Evolutionary conservation across 306 rosid species (phyloP), one percentile per base, ranked within the genome.

Genomic region (Fragaria iinumae): DNA sequence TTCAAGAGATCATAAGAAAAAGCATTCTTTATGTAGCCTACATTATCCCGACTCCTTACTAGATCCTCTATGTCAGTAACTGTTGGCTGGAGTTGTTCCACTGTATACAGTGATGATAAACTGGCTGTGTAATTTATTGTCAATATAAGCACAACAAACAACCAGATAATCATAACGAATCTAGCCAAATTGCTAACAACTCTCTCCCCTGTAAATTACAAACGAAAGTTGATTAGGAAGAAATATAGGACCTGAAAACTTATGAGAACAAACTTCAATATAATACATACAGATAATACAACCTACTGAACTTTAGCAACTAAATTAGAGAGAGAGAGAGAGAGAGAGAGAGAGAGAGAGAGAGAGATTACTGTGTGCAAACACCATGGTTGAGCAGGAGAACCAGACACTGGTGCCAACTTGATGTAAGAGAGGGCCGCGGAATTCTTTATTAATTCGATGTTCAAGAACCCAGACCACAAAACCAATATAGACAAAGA

Each of bases 81-180:
- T 16, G 55, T 50, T 50, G 55, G 55, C 55, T 50, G 55, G 55
- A 50, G 55, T 50, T 50, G 55, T 50, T 50, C 55, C 0, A 50
- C 20, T 16, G 55, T 50, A 50, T 50, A 50, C 55, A 50, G 21
- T 50, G 55, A 50, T 0, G 96, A 77, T 18, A 90, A 75, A 78
- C 91, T 92, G 0, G 91, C 91, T 13, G 90, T 91, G 76, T 90
- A 91, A 48, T 95, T 90, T 78, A 87, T 91, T 63, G 86, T 84
- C 67, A 92, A 59, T 68, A 87, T 80, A 45, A 87, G 80, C 77
- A 90, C 89, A 82, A 90, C 90, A 73, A 90, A 86, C 39, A 79
- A 78, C 96, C 97, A 92, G 56, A 92, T 47, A 1, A 78, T 77
- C 72, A 88, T 85, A 77, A 92, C 90, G 56, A 89, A 84, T 78